phyloP scores from a whole-genome alignment of 2,329 filamentous ascomycete species.

The Trichoderma sp. region DNA sequence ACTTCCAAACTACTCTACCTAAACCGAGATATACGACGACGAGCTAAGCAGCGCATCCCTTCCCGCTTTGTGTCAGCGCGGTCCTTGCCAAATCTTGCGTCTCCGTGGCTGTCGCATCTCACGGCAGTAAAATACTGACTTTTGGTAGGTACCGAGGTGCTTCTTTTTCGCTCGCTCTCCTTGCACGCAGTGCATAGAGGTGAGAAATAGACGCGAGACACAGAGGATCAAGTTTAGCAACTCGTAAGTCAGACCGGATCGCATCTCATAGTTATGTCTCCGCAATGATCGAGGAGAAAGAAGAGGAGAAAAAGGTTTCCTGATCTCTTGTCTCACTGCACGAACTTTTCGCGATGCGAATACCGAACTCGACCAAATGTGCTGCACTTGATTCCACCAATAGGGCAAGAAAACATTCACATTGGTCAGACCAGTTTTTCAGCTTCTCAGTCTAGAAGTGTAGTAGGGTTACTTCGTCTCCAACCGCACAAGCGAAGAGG shows the following conservation, averaged over 20 bases:
- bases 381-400: not conserved
- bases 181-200: not conserved
- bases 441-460: conserved; percentile 2
- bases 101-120: not conserved
- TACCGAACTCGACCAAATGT: not conserved
- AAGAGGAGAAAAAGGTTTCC: not conserved
- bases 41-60: conserved; percentile 3
- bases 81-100: not conserved
- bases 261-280: not conserved
- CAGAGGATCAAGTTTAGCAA: not conserved
- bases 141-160: too few relatives aligned
- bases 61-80: not conserved
- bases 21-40: conserved; percentile 22
- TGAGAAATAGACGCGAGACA: not conserved
- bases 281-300: not conserved
- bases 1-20: not conserved
- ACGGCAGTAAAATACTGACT: not conserved
- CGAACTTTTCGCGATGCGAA: not conserved
- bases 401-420: not conserved
- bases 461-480: conserved; percentile 8
- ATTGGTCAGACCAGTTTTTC: conserved; percentile 2
- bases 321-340: not conserved
- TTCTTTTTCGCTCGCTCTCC: not conserved
- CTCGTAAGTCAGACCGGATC: not conserved
- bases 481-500: not conserved